Evolutionary conservation across 176 grass and related monocot species (phyloP).

Genomic region (Juncus effusus): DNA sequence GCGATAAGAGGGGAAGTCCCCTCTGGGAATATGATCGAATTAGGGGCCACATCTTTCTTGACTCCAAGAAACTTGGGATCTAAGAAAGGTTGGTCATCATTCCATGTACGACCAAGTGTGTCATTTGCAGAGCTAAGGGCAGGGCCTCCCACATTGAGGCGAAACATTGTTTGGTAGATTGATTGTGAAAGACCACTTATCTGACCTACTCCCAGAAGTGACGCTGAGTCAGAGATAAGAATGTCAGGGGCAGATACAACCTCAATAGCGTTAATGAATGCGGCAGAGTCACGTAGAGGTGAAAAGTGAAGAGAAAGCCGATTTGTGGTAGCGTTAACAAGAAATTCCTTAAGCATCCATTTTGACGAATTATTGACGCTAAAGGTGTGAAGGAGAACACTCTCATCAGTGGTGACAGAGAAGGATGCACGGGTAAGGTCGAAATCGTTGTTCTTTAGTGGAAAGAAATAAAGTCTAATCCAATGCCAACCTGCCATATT

Average conservation of each 20-base stretch:
- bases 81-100: slow-evolving; percentile 49
- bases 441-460: slow-evolving; percentile 49
- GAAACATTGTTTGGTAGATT: slow-evolving; percentile 57
- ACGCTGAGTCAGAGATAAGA: slow-evolving; percentile 59
- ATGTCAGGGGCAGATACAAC: slow-evolving; percentile 56
- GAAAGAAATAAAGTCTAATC: slow-evolving; percentile 82
- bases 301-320: slow-evolving; percentile 58
- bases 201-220: slow-evolving; percentile 37
- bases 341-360: slow-evolving; percentile 58
- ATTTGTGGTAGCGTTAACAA: slow-evolving; percentile 40
- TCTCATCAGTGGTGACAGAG: slow-evolving; percentile 51
- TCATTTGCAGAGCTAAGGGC: slow-evolving; percentile 54
- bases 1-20: slow-evolving; percentile 68
- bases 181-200: slow-evolving; percentile 47
- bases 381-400: slow-evolving; percentile 87
- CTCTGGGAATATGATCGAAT: slow-evolving; percentile 67
- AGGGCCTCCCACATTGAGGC: slow-evolving; percentile 66
- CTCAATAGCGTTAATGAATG: slow-evolving; percentile 91
- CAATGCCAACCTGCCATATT: slow-evolving; percentile 71
- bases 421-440: slow-evolving; percentile 72
- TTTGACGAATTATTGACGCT: slow-evolving; percentile 38
- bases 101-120: slow-evolving; percentile 65
- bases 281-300: slow-evolving; percentile 57
- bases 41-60: slow-evolving; percentile 40
- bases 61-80: slow-evolving; percentile 39